Evolutionary conservation across 805 yeast species (phyloP).

Genomic region (Pichia manshurica): DNA sequence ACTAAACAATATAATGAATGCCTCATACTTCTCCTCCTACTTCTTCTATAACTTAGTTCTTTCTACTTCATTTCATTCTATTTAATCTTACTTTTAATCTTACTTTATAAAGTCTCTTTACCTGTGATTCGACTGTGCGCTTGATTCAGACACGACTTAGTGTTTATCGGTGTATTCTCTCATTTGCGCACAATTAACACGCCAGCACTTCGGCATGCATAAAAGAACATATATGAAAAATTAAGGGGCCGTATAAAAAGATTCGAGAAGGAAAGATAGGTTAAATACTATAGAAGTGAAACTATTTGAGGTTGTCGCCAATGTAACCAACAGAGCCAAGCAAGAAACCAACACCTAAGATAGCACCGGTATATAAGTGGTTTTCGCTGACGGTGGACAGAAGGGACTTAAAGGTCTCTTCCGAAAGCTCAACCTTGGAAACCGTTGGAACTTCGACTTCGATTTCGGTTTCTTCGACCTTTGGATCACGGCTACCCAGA

Average conservation of each 20-base stretch:
- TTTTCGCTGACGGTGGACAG: conserved; percentile 33
- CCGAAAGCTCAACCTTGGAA: conserved; percentile 31
- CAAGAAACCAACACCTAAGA: conserved; percentile 42
- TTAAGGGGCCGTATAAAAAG: conserved; percentile 24
- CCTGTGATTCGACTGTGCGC: too few species aligned
- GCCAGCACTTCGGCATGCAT: too few species aligned
- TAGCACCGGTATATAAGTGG: conserved; percentile 36
- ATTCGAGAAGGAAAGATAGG: conserved; percentile 31
- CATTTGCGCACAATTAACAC: too few species aligned
- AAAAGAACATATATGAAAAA: too few species aligned
- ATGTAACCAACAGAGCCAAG: conserved; percentile 50
- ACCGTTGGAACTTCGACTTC: conserved; percentile 31
- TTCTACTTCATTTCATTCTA: too few species aligned
- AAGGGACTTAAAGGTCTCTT: conserved; percentile 31
- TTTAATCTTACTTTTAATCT: too few species aligned
- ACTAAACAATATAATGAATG: background rate
- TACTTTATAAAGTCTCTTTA: background rate
- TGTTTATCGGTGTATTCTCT: too few species aligned
- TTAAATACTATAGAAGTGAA: background rate
- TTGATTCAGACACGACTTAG: too few species aligned
- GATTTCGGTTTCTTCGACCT: conserved; percentile 27
- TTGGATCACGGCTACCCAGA: conserved; percentile 29
- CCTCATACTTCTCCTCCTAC: background rate
- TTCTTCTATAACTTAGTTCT: background rate
- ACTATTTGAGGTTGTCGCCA: conserved; percentile 40